These are phyloP conservation scores for Boletus bicolor DNA, from an alignment of 768 basidiomycete genomes.

Conservation along the genomic window DNA sequence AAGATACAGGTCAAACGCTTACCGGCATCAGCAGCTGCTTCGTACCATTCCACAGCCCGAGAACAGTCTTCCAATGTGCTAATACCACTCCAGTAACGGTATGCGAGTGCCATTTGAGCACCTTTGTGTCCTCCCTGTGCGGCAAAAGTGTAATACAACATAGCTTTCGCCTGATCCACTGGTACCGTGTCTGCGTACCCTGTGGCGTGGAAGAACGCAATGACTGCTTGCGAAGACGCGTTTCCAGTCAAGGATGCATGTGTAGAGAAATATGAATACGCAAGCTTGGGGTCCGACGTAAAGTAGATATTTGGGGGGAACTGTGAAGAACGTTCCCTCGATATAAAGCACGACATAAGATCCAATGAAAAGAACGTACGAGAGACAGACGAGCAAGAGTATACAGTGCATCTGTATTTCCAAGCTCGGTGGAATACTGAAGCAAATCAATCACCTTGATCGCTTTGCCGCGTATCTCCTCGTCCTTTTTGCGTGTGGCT, in stretches of 20 bases:
- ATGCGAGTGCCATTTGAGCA: conserved; percentile 90
- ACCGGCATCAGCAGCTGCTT: conserved; percentile 85
- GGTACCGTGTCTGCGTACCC: conserved; percentile 68
- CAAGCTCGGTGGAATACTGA: conserved; percentile 77
- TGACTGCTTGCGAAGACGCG: conserved; percentile 78
- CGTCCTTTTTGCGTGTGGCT: conserved; percentile 54
- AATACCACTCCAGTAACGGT: conserved; percentile 95
- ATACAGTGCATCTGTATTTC: conserved; percentile 70
- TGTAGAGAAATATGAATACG: conserved; percentile 57
- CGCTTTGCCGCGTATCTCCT: conserved; percentile 66
- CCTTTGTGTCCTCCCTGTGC: conserved; percentile 84
- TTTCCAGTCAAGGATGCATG: conserved; percentile 76
- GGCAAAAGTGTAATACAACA: conserved; percentile 92
- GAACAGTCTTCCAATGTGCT: conserved; percentile 85
- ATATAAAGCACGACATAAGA: neutral
- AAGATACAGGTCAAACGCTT: conserved; percentile 27
- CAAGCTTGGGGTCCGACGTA: conserved; percentile 53
- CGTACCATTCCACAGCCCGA: conserved; percentile 84
- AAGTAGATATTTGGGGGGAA: conserved; percentile 74
- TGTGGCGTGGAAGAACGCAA: conserved; percentile 88
- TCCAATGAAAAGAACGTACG: conserved; percentile 39
- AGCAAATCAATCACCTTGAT: conserved; percentile 80
- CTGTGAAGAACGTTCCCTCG: conserved; percentile 33
- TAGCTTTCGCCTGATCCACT: conserved; percentile 74
- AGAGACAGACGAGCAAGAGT: conserved; percentile 64